Evolutionary conservation across 352 stramenopile species (phyloP).

Genomic region (Thalassiosira exigua): DNA sequence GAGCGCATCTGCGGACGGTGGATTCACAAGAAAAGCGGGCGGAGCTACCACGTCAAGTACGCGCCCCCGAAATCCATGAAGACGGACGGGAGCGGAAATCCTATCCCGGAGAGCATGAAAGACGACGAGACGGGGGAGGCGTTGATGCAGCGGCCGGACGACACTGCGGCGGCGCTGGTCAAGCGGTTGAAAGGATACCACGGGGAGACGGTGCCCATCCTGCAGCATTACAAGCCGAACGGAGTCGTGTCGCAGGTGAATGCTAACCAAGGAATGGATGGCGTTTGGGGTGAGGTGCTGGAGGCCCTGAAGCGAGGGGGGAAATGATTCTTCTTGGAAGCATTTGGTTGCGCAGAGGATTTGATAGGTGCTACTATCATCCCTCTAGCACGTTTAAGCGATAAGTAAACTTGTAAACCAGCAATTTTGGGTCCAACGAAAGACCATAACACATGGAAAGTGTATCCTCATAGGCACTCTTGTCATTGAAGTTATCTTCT

Average conservation of each 20-base stretch:
- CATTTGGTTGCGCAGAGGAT: too few relatives aligned
- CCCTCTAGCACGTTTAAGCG: too few relatives aligned
- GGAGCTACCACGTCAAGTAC: constrained; percentile 98
- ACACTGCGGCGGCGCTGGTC: constrained; percentile 92
- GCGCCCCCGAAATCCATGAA: constrained; percentile 92
- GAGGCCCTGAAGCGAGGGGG: constrained; percentile 57
- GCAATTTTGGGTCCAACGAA: too few relatives aligned
- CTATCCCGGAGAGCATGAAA: constrained; percentile 79
- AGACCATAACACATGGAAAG: too few relatives aligned
- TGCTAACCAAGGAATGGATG: constrained; percentile 87
- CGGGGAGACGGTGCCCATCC: constrained; percentile 96
- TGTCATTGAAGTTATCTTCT: too few relatives aligned
- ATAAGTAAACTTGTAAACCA: too few relatives aligned
- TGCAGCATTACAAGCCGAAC: constrained; percentile 88
- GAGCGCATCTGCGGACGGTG: constrained; percentile 96
- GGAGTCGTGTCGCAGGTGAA: constrained; percentile 88
- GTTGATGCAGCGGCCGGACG: constrained; percentile 97
- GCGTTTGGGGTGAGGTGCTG: constrained; percentile 82
- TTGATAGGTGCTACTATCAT: too few relatives aligned
- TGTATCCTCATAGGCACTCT: too few relatives aligned
- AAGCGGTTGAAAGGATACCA: constrained; percentile 94
- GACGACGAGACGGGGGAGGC: constrained; percentile 95
- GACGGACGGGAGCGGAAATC: constrained; percentile 78
- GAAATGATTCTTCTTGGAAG: too few relatives aligned
- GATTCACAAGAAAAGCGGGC: constrained; percentile 94